These are phyloP conservation scores for Exophiala sideris DNA, from an alignment of 2,329 filamentous ascomycete species.

Conservation along the genomic window DNA sequence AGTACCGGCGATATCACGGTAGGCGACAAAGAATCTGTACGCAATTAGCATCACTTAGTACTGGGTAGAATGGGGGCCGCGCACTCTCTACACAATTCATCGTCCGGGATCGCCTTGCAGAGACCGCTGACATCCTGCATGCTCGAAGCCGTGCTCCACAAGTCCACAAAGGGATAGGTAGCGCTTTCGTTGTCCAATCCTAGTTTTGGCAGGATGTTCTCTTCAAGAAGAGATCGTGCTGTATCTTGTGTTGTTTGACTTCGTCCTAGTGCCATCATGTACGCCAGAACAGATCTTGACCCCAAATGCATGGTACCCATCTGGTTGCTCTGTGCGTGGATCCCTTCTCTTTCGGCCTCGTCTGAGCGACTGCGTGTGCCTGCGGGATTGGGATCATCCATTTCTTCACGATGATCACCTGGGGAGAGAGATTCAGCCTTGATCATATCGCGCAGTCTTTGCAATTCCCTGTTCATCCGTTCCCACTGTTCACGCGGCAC, in stretches of 20 bases:
- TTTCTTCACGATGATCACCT: conserved; percentile 1
- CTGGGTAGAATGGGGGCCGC: conserved; percentile 22
- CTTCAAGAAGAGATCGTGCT: conserved; percentile 55
- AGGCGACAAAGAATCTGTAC: conserved; percentile 53
- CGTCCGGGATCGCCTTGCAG: conserved; percentile 56
- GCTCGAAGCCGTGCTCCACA: conserved; percentile 62
- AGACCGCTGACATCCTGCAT: conserved; percentile 56
- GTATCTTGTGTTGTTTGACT: conserved; percentile 45
- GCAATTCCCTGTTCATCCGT: conserved; percentile 25
- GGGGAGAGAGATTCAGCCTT: conserved; percentile 12
- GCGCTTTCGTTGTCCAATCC: conserved; percentile 63
- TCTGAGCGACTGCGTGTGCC: conserved; percentile 22
- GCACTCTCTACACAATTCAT: conserved; percentile 55
- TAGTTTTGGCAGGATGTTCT: conserved; percentile 60
- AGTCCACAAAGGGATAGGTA: conserved; percentile 63
- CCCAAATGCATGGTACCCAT: conserved; percentile 61
- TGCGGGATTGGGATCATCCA: conserved; percentile 11
- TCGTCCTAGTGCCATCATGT: conserved; percentile 55
- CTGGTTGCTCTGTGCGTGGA: conserved; percentile 59
- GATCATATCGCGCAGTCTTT: conserved; percentile 10
- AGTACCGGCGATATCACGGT: conserved; percentile 57
- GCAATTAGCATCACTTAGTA: conserved; percentile 10
- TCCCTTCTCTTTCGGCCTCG: conserved; percentile 48
- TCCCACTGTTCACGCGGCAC: conserved; percentile 30
- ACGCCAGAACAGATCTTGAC: conserved; percentile 59